phyloP scores from a whole-genome alignment of 1,139 yeast species.

The Pneumocystis sp. region DNA sequence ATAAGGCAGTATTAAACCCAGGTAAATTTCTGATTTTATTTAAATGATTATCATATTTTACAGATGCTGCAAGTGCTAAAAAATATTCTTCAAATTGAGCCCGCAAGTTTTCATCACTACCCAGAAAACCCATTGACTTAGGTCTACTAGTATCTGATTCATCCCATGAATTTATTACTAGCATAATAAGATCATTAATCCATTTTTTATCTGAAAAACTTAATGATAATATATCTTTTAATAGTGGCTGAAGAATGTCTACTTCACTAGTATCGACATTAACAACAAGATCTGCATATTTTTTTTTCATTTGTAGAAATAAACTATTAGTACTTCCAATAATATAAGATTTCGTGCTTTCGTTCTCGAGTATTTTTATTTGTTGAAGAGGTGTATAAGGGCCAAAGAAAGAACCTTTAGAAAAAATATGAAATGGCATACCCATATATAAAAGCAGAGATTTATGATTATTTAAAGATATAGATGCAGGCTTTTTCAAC shows the following conservation, averaged over 20 bases:
- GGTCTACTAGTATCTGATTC: conserved; percentile 32
- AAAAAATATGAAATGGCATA: conserved; percentile 71
- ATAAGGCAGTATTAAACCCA: conserved; percentile 19
- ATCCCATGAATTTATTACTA: conserved; percentile 31
- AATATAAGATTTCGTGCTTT: conserved; percentile 48
- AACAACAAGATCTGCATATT: conserved; percentile 39
- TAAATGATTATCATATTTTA: conserved; percentile 51
- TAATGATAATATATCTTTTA: conserved; percentile 35
- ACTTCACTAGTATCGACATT: conserved; percentile 38
- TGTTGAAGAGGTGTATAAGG: conserved; percentile 92
- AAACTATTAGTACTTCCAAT: conserved; percentile 83
- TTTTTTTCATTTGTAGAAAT: conserved; percentile 50
- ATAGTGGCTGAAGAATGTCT: conserved; percentile 32
- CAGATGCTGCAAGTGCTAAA: conserved; percentile 56
- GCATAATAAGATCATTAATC: conserved; percentile 34
- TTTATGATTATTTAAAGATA: conserved; percentile 62
- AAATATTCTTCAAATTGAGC: conserved; percentile 82
- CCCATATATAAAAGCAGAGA: conserved; percentile 74
- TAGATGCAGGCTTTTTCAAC: conserved; percentile 46
- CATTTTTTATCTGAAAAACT: conserved; percentile 61
- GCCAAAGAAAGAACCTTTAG: conserved; percentile 70
- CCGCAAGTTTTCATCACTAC: conserved; percentile 82
- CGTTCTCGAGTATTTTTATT: conserved; percentile 50
- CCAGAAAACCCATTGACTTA: conserved; percentile 34
- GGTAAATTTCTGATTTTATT: conserved; percentile 29